Conservation (phyloP, 2,329 filamentous ascomycete genomes). For the Raffaelea arxii region DNA sequence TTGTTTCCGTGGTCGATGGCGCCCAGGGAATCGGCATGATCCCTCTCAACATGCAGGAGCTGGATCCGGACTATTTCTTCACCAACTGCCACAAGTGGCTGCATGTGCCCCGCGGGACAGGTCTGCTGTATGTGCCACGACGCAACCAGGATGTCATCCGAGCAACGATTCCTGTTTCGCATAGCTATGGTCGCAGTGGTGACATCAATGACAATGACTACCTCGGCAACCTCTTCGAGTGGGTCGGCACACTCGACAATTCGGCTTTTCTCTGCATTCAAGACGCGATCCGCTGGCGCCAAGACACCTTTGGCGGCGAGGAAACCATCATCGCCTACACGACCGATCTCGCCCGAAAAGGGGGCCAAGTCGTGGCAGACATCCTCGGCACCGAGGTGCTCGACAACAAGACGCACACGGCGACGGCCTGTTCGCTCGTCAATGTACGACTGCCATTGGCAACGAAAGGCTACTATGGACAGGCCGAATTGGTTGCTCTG, state of each 20-base stretch:
- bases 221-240: slow-evolving; percentile 67
- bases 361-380: slow-evolving; percentile 48
- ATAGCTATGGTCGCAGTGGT: slow-evolving; percentile 54
- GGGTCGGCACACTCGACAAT: slow-evolving; percentile 65
- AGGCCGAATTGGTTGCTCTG: too few species aligned
- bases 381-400: slow-evolving; percentile 62
- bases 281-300: slow-evolving; percentile 62
- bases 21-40: slow-evolving; percentile 81
- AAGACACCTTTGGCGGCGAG: slow-evolving; percentile 64
- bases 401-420: slow-evolving; percentile 51
- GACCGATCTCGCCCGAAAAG: slow-evolving; percentile 51
- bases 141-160: slow-evolving; percentile 69
- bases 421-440: slow-evolving; percentile 59
- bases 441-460: slow-evolving; percentile 66
- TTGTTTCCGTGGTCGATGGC: slow-evolving; percentile 71
- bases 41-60: slow-evolving; percentile 50
- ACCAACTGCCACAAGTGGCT: slow-evolving; percentile 92
- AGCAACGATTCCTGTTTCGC: slow-evolving; percentile 68
- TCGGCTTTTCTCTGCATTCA: slow-evolving; percentile 62
- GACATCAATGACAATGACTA: slow-evolving; percentile 31
- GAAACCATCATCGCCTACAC: slow-evolving; percentile 56
- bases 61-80: slow-evolving; percentile 79
- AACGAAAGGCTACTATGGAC: too few species aligned
- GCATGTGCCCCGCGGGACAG: slow-evolving; percentile 67
- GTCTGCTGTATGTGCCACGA: slow-evolving; percentile 67